Evolutionary conservation across 2,329 filamentous ascomycete genomes (phyloP), one percentile per base, ranked within the genome.

Genomic region (Epichloe bromicola): DNA sequence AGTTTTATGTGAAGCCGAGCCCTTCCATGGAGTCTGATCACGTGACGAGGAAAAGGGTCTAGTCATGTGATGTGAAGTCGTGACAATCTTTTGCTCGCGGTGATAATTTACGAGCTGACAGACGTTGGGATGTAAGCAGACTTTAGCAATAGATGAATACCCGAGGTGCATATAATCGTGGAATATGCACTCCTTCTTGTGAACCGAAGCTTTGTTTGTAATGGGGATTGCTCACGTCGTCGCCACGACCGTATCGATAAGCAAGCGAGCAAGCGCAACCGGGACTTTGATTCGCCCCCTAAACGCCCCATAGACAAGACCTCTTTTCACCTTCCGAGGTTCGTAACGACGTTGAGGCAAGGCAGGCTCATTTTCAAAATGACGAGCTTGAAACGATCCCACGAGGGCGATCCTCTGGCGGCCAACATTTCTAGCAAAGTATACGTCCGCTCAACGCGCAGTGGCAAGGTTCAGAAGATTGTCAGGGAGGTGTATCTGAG

Each of bases 391-490:
- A 85, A 85, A 65, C 68, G 81, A 62, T 71, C 74, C 8, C 64
- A 73, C 44, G 74, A 72, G 26, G 66, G 70, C 26, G 77, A 80
- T 51, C 69, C 76, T 11, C 65, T 73, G 54, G 76, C 82, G 33
- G 74, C 83, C 45, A 95, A 86, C 63, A 85, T 97, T 57, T 91
- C 89, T 34, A 96, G 86, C 78, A 98, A 97, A 72, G 82, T 94
- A 61, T 98, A 94, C 65, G 87, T 98, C 56, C 81, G 93, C 54
- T 96, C 93, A 26, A 95, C 91, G 46, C 90, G 88, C 69, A 93
- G 83, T 68, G 93, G 93, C 68, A 96, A 96, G 73, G 91, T 97
- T 54, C 93, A 97, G 69, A 98, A 98, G 76, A 94, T 98, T 63
- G 93, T 98, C 58, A 83, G 90, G 62, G 93, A 98, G 73, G 78